Evolutionary conservation across 2,329 filamentous ascomycete species (phyloP).

Genomic region (Epicoccum sorghinum): DNA sequence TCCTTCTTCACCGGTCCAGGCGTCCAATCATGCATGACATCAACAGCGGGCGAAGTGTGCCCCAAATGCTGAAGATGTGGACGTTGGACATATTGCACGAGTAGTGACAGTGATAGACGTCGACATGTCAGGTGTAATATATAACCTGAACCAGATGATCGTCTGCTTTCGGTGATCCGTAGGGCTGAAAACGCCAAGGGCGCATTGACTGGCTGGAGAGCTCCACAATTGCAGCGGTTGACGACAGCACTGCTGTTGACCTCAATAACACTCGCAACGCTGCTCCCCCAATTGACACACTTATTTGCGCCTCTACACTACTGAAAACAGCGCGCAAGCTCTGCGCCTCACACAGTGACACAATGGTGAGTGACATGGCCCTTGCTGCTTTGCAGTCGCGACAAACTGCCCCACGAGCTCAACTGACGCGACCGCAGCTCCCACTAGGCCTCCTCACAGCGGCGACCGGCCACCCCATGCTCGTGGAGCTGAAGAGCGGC

Average conservation of each 20-base stretch:
- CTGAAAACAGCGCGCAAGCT: neutral
- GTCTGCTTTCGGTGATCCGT: neutral
- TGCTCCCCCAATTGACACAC: neutral
- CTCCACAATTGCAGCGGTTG: neutral
- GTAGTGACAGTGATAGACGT: too few species aligned
- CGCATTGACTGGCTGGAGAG: neutral
- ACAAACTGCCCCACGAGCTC: conserved; percentile 5
- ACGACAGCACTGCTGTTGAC: neutral
- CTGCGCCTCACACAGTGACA: neutral
- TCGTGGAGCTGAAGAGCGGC: conserved; percentile 96
- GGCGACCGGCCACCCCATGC: conserved; percentile 96
- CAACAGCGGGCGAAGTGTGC: neutral
- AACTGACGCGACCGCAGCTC: conserved; percentile 52
- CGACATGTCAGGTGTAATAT: neutral
- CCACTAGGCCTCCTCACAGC: conserved; percentile 85
- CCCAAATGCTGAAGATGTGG: neutral
- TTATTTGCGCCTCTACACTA: neutral
- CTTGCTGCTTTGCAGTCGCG: neutral
- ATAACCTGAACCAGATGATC: neutral
- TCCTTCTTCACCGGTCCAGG: conserved; percentile 14
- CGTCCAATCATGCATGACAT: conserved; percentile 1
- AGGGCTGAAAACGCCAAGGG: neutral
- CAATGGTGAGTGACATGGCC: conserved; percentile 32
- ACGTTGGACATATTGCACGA: neutral
- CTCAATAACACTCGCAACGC: neutral